phyloP scores from a whole-genome alignment of 495 filamentous ascomycete genomes.

The Penicillium fimorum region DNA sequence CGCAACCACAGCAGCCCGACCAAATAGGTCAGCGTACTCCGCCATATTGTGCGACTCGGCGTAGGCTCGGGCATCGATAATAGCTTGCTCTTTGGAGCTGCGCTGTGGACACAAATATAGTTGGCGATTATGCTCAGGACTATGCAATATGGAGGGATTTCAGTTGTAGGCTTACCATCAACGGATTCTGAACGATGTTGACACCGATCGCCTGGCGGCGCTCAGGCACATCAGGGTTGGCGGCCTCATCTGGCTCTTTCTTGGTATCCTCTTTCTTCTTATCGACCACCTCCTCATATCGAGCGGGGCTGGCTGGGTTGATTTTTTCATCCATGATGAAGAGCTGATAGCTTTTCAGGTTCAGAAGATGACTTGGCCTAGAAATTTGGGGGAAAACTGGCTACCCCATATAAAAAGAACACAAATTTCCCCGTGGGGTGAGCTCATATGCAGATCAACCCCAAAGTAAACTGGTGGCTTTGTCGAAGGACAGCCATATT shows the following conservation, averaged over 20 bases:
- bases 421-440: not conserved
- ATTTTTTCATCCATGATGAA: not conserved
- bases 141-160: not conserved
- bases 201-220: conserved; percentile 1
- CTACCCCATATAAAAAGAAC: not conserved
- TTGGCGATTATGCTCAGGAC: not conserved
- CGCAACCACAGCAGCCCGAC: conserved; percentile 39
- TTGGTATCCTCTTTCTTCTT: not conserved
- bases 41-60: conserved; percentile 39
- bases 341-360: not conserved
- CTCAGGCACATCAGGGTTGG: not conserved
- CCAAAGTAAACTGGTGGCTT: not conserved
- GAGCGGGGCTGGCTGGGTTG: too few relatives aligned
- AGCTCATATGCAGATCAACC: conserved; percentile 2
- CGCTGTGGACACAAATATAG: conserved; percentile 24
- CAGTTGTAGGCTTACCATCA: not conserved
- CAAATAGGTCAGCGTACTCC: conserved; percentile 44
- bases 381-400: not conserved
- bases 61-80: conserved; percentile 37
- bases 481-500: not conserved
- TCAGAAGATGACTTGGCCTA: not conserved
- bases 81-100: conserved; percentile 29
- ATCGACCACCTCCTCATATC: not conserved
- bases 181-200: conserved; percentile 5
- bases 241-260: not conserved